Conservation (phyloP, 2,329 filamentous ascomycete species). For the Colletotrichum brevisporum region DNA sequence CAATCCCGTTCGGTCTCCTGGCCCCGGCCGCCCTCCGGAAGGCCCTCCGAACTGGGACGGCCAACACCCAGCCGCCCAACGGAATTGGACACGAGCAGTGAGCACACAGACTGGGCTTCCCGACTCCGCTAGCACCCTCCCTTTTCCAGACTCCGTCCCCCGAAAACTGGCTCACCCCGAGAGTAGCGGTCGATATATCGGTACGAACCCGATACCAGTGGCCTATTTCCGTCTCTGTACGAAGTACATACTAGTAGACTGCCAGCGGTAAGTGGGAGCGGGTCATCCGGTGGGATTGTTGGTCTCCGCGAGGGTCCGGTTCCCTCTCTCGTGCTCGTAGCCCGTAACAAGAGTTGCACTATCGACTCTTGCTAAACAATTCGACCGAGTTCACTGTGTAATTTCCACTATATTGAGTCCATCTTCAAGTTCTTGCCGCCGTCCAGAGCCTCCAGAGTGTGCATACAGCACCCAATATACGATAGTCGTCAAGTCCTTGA, state of each 20-base stretch:
- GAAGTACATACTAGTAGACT: not conserved
- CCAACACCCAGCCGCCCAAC: slow-evolving; percentile 10
- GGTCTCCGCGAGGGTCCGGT: too few relatives aligned
- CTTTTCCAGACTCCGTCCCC: not conserved
- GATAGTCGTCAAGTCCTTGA: slow-evolving; percentile 1
- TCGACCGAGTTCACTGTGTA: too few relatives aligned
- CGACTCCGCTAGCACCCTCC: slow-evolving; percentile 9
- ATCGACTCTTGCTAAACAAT: too few relatives aligned
- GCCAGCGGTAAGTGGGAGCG: slow-evolving; percentile 23
- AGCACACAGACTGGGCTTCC: slow-evolving; percentile 3
- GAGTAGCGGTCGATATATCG: slow-evolving; percentile 15
- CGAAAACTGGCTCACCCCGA: not conserved
- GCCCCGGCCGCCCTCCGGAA: not conserved
- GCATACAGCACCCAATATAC: not conserved
- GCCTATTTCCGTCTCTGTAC: not conserved
- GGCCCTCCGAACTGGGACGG: slow-evolving; percentile 27
- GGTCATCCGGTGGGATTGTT: not conserved
- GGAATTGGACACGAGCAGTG: not conserved
- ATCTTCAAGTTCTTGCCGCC: too few relatives aligned
- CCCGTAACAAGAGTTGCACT: too few relatives aligned
- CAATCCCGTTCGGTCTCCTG: slow-evolving; percentile 18
- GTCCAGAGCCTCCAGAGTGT: not conserved
- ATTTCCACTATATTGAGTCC: too few relatives aligned
- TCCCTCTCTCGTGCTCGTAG: too few relatives aligned
- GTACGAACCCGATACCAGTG: not conserved